Conservation (phyloP, 345 rosid species). For the Dimocarpus longan region DNA sequence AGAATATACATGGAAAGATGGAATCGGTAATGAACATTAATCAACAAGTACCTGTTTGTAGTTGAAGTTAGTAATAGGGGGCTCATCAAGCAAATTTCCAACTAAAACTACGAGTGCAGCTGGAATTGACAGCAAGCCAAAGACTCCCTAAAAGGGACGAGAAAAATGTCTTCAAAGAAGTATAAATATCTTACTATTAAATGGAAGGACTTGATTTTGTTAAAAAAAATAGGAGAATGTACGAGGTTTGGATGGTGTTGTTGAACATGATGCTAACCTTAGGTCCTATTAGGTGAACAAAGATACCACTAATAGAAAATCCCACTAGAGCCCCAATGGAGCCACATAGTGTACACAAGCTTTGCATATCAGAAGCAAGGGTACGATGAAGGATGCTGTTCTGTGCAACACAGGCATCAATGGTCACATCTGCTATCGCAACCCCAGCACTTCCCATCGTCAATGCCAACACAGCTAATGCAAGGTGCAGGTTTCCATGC, state of each 20-base stretch:
- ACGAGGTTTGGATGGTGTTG: background rate
- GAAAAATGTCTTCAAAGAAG: conserved; percentile 14
- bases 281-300: conserved; percentile 87
- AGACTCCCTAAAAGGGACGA: conserved; percentile 64
- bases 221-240: too few species aligned
- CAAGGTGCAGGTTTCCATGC: conserved; percentile 66
- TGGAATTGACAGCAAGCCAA: conserved; percentile 75
- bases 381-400: conserved; percentile 73
- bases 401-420: conserved; percentile 94
- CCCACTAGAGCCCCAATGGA: conserved; percentile 85
- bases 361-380: conserved; percentile 93
- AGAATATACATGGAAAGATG: conserved; percentile 9
- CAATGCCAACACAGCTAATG: conserved; percentile 65
- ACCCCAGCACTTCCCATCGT: conserved; percentile 74
- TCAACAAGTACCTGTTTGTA: conserved; percentile 60
- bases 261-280: conserved; percentile 49
- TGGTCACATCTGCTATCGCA: conserved; percentile 92
- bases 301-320: conserved; percentile 74
- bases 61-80: conserved; percentile 48
- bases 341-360: conserved; percentile 75
- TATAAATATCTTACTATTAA: background rate
- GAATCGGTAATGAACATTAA: background rate
- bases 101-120: conserved; percentile 59
- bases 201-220: background rate
- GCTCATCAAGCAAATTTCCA: conserved; percentile 65